phyloP scores from a whole-genome alignment of 495 filamentous ascomycete genomes.

The Penicillium verhagenii region DNA sequence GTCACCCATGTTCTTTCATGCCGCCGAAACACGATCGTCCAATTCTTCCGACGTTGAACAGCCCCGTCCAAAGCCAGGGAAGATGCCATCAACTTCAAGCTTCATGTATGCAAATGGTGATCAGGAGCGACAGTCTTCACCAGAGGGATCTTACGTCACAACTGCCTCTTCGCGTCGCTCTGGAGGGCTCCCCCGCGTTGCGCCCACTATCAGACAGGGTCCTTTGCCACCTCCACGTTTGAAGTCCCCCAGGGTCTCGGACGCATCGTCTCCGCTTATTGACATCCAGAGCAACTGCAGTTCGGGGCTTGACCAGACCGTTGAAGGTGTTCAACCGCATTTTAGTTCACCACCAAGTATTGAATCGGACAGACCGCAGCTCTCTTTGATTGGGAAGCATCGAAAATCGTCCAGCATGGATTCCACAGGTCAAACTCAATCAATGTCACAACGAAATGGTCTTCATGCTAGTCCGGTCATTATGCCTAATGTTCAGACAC shows the following conservation, averaged over 20 bases:
- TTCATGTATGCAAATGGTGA: slow-evolving; percentile 60
- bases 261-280: slow-evolving; percentile 28
- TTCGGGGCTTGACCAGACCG: slow-evolving; percentile 5
- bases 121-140: slow-evolving; percentile 33
- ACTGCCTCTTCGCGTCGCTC: slow-evolving; percentile 33
- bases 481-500: slow-evolving; percentile 18
- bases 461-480: slow-evolving; percentile 39
- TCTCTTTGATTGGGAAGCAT: slow-evolving; percentile 24
- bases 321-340: slow-evolving; percentile 18
- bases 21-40: slow-evolving; percentile 31
- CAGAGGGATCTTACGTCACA: slow-evolving; percentile 18
- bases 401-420: slow-evolving; percentile 43
- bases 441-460: slow-evolving; percentile 18
- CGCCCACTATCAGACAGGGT: slow-evolving; percentile 23
- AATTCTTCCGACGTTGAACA: slow-evolving; percentile 10
- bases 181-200: slow-evolving; percentile 37
- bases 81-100: slow-evolving; percentile 41
- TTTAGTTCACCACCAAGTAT: slow-evolving; percentile 24
- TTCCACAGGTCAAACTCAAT: slow-evolving; percentile 18
- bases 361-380: slow-evolving; percentile 16
- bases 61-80: slow-evolving; percentile 16
- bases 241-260: slow-evolving; percentile 37
- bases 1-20: slow-evolving; percentile 73
- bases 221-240: slow-evolving; percentile 42
- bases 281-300: slow-evolving; percentile 12